A percentile compares a stretch with the other conserved stretches of the same genome.
Conservation (phyloP, 495 filamentous ascomycete species). For the Daldinia loculata region DNA sequence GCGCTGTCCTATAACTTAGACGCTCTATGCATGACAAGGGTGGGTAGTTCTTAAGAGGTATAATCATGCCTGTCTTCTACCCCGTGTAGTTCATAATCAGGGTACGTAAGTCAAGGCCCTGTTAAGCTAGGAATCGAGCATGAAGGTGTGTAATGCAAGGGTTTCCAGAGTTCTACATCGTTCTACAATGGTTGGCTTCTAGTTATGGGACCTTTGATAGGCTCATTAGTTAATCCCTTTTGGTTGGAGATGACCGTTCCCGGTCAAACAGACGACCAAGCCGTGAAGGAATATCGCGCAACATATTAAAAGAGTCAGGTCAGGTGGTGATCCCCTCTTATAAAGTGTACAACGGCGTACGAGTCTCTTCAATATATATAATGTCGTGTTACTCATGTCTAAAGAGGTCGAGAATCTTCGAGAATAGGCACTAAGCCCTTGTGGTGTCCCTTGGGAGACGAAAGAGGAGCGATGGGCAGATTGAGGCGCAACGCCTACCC, state of each 20-base stretch:
- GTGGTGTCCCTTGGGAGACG: constrained; percentile 13
- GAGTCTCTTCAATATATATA: constrained; percentile 14
- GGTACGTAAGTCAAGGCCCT: constrained; percentile 6
- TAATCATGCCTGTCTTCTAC: background rate
- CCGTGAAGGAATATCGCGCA: constrained; percentile 21
- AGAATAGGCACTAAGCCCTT: constrained; percentile 23
- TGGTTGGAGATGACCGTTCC: constrained; percentile 29
- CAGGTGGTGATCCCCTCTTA: constrained; percentile 28
- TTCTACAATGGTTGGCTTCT: constrained; percentile 15
- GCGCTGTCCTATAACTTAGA: constrained; percentile 15
- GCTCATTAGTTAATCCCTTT: constrained; percentile 26
- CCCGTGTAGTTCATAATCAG: constrained; percentile 4
- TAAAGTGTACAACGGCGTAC: constrained; percentile 12
- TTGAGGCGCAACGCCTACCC: constrained; percentile 32
- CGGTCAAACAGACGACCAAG: constrained; percentile 24
- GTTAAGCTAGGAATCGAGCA: constrained; percentile 10
- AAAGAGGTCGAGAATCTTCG: constrained; percentile 37
- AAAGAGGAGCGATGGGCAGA: constrained; percentile 37
- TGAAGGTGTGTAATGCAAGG: constrained; percentile 8
- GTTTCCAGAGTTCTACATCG: constrained; percentile 11
- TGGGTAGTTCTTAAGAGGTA: constrained; percentile 5
- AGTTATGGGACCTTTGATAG: constrained; percentile 26
- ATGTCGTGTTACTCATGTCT: constrained; percentile 25
- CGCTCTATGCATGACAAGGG: constrained; percentile 7
- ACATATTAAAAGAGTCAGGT: constrained; percentile 37